Evolutionary conservation across 1,284 basidiomycete genomes (phyloP).

Genomic region (Ganoderma multipileum): DNA sequence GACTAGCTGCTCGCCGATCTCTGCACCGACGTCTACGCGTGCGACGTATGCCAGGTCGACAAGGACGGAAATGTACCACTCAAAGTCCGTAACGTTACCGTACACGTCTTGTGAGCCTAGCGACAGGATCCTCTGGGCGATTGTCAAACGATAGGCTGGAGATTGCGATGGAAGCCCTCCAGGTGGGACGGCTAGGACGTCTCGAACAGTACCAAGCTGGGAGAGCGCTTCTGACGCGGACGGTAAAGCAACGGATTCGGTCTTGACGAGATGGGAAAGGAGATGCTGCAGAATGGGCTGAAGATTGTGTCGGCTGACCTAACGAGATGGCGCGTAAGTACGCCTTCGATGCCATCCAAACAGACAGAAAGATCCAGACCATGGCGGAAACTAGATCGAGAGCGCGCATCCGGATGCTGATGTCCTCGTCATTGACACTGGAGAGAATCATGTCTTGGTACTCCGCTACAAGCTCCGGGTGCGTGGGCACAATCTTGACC

Average conservation of each 20-base stretch:
- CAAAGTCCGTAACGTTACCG: conserved; percentile 89
- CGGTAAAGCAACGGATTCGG: conserved; percentile 57
- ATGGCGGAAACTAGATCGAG: conserved; percentile 94
- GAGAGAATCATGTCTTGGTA: conserved; percentile 93
- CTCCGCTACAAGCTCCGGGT: conserved; percentile 90
- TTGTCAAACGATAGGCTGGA: conserved; percentile 83
- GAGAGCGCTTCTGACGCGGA: conserved; percentile 69
- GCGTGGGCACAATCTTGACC: conserved; percentile 94
- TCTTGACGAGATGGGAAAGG: conserved; percentile 82
- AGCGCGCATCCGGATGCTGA: conserved; percentile 95
- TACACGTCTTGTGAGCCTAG: conserved; percentile 88
- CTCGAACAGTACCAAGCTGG: conserved; percentile 52
- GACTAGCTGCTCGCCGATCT: conserved; percentile 84
- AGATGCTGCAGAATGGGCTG: conserved; percentile 91
- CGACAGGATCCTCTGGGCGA: conserved; percentile 82
- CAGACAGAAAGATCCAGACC: conserved; percentile 53
- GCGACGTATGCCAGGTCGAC: conserved; percentile 90
- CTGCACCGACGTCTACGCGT: conserved; percentile 75
- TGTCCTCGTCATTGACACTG: conserved; percentile 92
- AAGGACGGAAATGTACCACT: conserved; percentile 96
- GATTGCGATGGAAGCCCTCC: conserved; percentile 64
- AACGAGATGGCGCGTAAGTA: conserved; percentile 19
- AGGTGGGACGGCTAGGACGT: conserved; percentile 42
- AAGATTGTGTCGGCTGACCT: conserved; percentile 86
- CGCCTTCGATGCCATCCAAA: conserved; percentile 10